Percentiles rank a stretch among this genome's conserved stretches.
Evolutionary conservation across 768 basidiomycete genomes (phyloP).

Genomic region (Dentipellis fragilis): DNA sequence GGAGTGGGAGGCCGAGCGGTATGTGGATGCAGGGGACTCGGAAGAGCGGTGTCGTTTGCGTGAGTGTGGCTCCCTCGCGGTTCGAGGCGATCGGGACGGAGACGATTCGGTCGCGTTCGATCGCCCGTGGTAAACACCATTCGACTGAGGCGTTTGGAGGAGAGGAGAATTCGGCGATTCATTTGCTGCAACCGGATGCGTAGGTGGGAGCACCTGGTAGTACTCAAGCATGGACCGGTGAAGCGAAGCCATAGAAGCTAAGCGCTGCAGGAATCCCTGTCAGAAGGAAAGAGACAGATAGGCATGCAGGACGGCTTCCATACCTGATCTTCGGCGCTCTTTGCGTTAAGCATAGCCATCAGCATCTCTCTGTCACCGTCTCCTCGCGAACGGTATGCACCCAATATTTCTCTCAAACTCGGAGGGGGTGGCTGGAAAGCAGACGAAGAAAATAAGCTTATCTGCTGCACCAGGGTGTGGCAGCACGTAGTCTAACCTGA

Average conservation of each 20-base stretch:
- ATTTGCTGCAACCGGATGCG: constrained; percentile 1
- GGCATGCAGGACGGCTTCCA: constrained; percentile 14
- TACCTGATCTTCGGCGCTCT: constrained; percentile 89
- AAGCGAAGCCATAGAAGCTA: constrained; percentile 59
- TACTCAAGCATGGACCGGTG: constrained; percentile 65
- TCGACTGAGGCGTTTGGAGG: neutral
- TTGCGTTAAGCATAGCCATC: constrained; percentile 83
- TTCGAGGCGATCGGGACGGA: neutral
- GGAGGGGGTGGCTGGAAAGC: constrained; percentile 60
- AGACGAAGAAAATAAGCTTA: neutral
- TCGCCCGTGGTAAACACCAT: neutral
- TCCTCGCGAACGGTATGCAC: constrained; percentile 75
- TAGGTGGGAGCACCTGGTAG: constrained; percentile 19
- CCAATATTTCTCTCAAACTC: constrained; percentile 74
- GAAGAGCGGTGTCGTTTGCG: constrained; percentile 14
- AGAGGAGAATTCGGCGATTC: constrained; percentile 5
- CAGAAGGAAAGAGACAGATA: neutral
- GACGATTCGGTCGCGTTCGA: neutral
- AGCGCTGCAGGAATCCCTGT: constrained; percentile 35
- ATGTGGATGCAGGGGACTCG: constrained; percentile 23
- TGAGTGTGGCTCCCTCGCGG: constrained; percentile 1
- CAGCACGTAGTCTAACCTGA: constrained; percentile 25
- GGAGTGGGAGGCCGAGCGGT: constrained; percentile 52
- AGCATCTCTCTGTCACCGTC: constrained; percentile 91
- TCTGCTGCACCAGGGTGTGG: neutral